A percentile compares a stretch with the other conserved stretches of the same genome.
Conservation (phyloP, 2,329 filamentous ascomycete genomes). For the Hymenoscyphus scutula region DNA sequence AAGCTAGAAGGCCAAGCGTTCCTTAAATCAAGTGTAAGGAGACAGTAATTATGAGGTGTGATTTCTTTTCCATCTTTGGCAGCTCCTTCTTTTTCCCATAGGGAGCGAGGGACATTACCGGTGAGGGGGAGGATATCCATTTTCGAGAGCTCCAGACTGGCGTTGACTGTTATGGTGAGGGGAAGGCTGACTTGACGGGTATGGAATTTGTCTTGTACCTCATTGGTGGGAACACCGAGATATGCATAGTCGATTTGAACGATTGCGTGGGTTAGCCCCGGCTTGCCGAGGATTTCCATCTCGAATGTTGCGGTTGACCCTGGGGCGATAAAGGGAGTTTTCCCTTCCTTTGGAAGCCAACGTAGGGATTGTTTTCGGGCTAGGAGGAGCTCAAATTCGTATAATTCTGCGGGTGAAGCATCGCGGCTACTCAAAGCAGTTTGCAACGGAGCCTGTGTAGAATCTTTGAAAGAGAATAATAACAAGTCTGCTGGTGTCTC, state of each 20-base stretch:
- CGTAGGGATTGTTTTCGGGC: conserved; percentile 70
- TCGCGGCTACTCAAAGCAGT: conserved; percentile 73
- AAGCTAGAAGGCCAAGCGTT: conserved; percentile 88
- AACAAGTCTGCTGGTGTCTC: conserved; percentile 77
- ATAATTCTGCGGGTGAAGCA: conserved; percentile 72
- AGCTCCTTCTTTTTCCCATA: conserved; percentile 51
- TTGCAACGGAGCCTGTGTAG: conserved; percentile 75
- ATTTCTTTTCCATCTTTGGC: conserved; percentile 37
- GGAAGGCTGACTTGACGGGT: conserved; percentile 80
- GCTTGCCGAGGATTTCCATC: conserved; percentile 82
- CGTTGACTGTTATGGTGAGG: conserved; percentile 86
- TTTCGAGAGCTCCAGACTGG: conserved; percentile 77
- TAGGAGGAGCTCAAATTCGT: conserved; percentile 81
- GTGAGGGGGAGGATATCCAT: conserved; percentile 77
- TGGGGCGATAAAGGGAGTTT: conserved; percentile 60
- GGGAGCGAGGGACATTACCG: conserved; percentile 57
- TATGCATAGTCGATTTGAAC: conserved; percentile 86
- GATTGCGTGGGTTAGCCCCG: conserved; percentile 73
- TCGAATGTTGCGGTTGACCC: conserved; percentile 69
- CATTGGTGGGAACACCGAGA: conserved; percentile 66
- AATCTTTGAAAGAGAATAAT: conserved; percentile 86
- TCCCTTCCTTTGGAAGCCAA: conserved; percentile 49
- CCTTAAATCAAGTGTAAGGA: conserved; percentile 78
- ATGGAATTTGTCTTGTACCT: conserved; percentile 72
- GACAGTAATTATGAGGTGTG: conserved; percentile 64